These are phyloP conservation scores for Stemphylium lycopersici DNA, from an alignment of 2,329 filamentous ascomycete species.

Conservation along the genomic window DNA sequence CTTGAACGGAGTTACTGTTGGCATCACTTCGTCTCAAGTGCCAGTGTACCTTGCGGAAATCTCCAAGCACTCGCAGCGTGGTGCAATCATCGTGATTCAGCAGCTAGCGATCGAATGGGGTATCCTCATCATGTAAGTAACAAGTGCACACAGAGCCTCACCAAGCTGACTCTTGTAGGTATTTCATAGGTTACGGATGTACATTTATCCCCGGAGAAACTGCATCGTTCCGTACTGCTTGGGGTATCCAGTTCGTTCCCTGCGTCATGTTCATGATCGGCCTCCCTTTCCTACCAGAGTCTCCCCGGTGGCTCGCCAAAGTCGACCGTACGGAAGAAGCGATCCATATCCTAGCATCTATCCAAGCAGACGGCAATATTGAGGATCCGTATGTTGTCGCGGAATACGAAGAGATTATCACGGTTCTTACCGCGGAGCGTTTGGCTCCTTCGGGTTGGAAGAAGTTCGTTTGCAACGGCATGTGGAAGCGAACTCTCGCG, in stretches of 20 bases:
- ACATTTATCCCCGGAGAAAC: constrained; percentile 39
- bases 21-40: constrained; percentile 73
- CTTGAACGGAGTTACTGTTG: constrained; percentile 75
- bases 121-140: constrained; percentile 46
- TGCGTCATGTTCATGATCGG: constrained; percentile 52
- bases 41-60: constrained; percentile 73
- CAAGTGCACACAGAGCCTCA: neutral
- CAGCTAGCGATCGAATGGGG: constrained; percentile 77
- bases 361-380: constrained; percentile 63
- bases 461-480: constrained; percentile 73
- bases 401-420: constrained; percentile 75
- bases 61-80: constrained; percentile 64
- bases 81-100: constrained; percentile 72
- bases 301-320: constrained; percentile 54
- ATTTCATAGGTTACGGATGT: constrained; percentile 44
- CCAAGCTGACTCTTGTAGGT: constrained; percentile 40
- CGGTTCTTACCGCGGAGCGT: constrained; percentile 76
- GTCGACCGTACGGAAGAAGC: constrained; percentile 55
- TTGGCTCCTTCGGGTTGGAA: constrained; percentile 71
- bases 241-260: constrained; percentile 48
- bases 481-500: constrained; percentile 75
- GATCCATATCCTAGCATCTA: constrained; percentile 49
- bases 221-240: constrained; percentile 44
- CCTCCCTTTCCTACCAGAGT: constrained; percentile 58
- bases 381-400: constrained; percentile 68